A percentile compares a stretch with the other conserved stretches of the same genome.
These are phyloP conservation scores for Aspergillus sp. DNA, from an alignment of 2,329 filamentous ascomycete species.

Conservation along the genomic window DNA sequence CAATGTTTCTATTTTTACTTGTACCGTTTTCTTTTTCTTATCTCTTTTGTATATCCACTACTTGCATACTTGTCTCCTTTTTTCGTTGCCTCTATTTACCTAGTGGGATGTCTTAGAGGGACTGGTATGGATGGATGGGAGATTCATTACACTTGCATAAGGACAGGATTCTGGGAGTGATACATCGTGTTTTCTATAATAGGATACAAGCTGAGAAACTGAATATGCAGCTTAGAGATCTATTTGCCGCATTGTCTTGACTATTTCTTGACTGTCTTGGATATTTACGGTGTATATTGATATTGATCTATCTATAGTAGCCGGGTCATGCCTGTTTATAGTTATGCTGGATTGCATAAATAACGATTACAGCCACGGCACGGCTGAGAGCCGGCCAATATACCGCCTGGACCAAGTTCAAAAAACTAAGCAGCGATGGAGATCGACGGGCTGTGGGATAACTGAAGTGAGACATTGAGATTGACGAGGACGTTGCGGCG, in stretches of 20 bases:
- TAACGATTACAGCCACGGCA: too few species aligned
- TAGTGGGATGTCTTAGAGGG: background rate
- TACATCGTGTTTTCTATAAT: background rate
- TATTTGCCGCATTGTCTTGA: background rate
- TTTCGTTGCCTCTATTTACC: background rate
- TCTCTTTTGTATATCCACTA: background rate
- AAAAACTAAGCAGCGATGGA: too few species aligned
- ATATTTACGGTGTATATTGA: background rate
- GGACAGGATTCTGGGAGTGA: constrained; percentile 3
- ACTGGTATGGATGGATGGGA: background rate
- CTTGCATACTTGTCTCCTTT: background rate
- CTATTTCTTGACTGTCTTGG: background rate
- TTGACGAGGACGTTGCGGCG: background rate
- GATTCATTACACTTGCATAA: background rate
- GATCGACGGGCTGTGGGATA: too few species aligned
- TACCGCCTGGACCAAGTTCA: too few species aligned
- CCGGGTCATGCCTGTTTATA: too few species aligned
- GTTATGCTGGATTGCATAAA: too few species aligned
- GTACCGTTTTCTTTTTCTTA: background rate
- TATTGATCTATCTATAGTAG: background rate
- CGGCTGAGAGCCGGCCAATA: too few species aligned
- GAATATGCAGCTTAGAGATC: background rate
- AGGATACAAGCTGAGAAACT: background rate
- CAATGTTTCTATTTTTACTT: background rate
- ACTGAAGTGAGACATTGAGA: background rate